A percentile compares a stretch with the other conserved stretches of the same genome.
Evolutionary conservation across 2,329 filamentous ascomycete genomes (phyloP).

Genomic region (Celoporthe dispersa): DNA sequence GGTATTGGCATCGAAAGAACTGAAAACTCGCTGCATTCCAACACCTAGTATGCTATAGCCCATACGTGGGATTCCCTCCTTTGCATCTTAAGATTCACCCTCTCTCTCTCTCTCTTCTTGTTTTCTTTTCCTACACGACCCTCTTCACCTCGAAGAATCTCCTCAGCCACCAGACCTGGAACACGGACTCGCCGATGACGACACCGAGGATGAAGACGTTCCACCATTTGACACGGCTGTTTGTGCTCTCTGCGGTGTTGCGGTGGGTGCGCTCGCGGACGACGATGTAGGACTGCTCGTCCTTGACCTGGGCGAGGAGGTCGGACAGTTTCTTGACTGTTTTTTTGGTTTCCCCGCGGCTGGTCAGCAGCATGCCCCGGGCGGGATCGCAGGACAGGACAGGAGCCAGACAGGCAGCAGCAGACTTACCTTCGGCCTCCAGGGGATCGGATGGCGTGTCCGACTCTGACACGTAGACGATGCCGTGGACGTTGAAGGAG

Average conservation of each 20-base stretch:
- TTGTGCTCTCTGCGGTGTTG: conserved; percentile 99
- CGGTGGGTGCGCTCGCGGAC: conserved; percentile 93
- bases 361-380: conserved; percentile 23
- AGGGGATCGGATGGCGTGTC: conserved; percentile 86
- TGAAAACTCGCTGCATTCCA: conserved; percentile 7
- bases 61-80: not conserved
- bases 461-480: conserved; percentile 92
- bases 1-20: conserved; percentile 21
- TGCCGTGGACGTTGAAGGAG: conserved; percentile 98
- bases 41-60: not conserved
- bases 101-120: not conserved
- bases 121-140: conserved; percentile 53
- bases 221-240: conserved; percentile 98
- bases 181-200: conserved; percentile 87
- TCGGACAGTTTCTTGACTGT: conserved; percentile 83
- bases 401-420: not conserved
- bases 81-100: not conserved
- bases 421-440: conserved; percentile 79
- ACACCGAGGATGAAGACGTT: conserved; percentile 94
- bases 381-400: not conserved
- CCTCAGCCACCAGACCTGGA: conserved; percentile 99
- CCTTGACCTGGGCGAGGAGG: conserved; percentile 88
- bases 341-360: not conserved
- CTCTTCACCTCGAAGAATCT: conserved; percentile 92
- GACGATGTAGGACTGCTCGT: conserved; percentile 97